Conservation (phyloP, 2,329 filamentous ascomycete genomes). For the Lachnellula willkommii region DNA sequence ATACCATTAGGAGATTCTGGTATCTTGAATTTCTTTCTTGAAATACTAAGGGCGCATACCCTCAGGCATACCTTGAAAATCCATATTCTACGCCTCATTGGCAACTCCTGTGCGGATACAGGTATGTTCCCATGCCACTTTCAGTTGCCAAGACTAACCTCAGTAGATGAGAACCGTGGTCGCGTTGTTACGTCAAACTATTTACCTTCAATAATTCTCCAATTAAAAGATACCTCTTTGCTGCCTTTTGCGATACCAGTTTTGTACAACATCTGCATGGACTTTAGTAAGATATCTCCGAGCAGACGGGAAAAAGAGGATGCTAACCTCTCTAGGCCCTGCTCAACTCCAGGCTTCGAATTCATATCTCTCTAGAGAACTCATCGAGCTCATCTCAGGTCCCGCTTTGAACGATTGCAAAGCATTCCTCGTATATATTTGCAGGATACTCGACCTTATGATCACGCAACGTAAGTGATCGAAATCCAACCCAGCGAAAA, state of each 20-base stretch:
- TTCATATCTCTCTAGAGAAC: slow-evolving; percentile 43
- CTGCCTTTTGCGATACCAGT: slow-evolving; percentile 54
- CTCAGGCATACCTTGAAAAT: slow-evolving; percentile 42
- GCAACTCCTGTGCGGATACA: slow-evolving; percentile 59
- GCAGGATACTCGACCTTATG: slow-evolving; percentile 52
- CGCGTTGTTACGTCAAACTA: slow-evolving; percentile 47
- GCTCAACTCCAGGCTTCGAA: slow-evolving; percentile 52
- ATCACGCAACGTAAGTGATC: slow-evolving; percentile 41
- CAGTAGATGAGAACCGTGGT: slow-evolving; percentile 52
- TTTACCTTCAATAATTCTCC: slow-evolving; percentile 43
- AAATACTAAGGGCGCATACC: slow-evolving; percentile 37
- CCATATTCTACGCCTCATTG: slow-evolving; percentile 52
- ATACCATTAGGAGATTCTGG: slow-evolving; percentile 53
- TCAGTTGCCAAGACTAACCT: slow-evolving; percentile 1
- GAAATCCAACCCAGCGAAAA: slow-evolving; percentile 1
- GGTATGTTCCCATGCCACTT: slow-evolving; percentile 32
- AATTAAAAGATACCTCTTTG: slow-evolving; percentile 42
- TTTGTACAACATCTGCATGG: slow-evolving; percentile 57
- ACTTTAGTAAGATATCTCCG: slow-evolving; percentile 48
- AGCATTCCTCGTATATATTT: slow-evolving; percentile 46
- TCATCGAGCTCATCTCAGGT: slow-evolving; percentile 46
- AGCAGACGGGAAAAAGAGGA: slow-evolving; percentile 13
- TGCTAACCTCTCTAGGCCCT: slow-evolving; percentile 34
- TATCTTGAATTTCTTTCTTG: slow-evolving; percentile 51
- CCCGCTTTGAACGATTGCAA: slow-evolving; percentile 39